These are phyloP conservation scores for Diaporthe citri DNA, from an alignment of 2,329 filamentous ascomycete genomes.

Conservation along the genomic window DNA sequence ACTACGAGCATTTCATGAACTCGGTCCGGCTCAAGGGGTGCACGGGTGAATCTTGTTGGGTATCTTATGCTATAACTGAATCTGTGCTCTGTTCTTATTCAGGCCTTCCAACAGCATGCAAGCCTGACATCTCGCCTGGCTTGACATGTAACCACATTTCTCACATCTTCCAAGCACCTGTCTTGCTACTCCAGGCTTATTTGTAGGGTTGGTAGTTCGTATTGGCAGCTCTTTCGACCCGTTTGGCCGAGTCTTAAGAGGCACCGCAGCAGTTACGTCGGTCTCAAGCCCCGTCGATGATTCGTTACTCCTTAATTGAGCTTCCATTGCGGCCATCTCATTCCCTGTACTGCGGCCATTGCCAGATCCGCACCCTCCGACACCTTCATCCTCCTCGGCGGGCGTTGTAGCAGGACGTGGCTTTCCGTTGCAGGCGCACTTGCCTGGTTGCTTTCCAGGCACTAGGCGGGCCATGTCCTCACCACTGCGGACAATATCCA, in stretches of 20 bases:
- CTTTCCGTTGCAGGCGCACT: conserved; percentile 61
- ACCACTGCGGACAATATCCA: conserved; percentile 94
- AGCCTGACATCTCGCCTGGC: conserved; percentile 93
- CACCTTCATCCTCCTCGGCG: conserved; percentile 70
- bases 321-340: conserved; percentile 88
- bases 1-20: not conserved
- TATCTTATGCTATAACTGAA: conserved; percentile 60
- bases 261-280: conserved; percentile 69
- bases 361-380: conserved; percentile 81
- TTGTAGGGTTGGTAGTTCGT: conserved; percentile 41
- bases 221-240: conserved; percentile 44
- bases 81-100: conserved; percentile 80
- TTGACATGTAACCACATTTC: conserved; percentile 94
- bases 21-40: not conserved
- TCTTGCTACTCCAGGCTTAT: conserved; percentile 57
- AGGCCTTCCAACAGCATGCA: conserved; percentile 90
- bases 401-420: conserved; percentile 49
- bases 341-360: conserved; percentile 76
- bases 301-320: conserved; percentile 75
- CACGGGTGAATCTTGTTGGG: conserved; percentile 9
- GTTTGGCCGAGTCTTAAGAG: conserved; percentile 49
- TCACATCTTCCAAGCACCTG: conserved; percentile 87
- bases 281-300: conserved; percentile 66
- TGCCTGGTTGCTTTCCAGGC: conserved; percentile 66
- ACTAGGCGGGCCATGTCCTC: conserved; percentile 97